Evolutionary conservation across 345 rosid genomes (phyloP).

Genomic region (Populus nigra): DNA sequence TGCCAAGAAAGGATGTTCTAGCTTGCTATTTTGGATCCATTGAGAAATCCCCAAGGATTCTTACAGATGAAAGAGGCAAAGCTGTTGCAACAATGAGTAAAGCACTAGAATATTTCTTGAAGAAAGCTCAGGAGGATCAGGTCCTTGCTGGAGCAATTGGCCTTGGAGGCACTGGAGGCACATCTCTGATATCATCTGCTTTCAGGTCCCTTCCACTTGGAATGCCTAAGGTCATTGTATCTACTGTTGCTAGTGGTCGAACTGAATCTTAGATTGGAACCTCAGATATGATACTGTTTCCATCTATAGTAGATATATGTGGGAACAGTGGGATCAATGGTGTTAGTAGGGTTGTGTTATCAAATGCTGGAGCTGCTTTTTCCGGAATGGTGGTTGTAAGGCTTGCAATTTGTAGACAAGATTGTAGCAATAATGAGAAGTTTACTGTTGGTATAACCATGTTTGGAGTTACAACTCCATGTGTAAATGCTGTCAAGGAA

Average conservation of each 20-base stretch:
- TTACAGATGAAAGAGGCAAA: slow-evolving; percentile 64
- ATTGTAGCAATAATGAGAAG: slow-evolving; percentile 16
- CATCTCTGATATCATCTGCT: slow-evolving; percentile 63
- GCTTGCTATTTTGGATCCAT: slow-evolving; percentile 37
- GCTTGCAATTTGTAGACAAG: slow-evolving; percentile 26
- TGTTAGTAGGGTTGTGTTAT: slow-evolving; percentile 70
- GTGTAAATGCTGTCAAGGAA: slow-evolving; percentile 67
- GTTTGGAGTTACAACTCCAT: slow-evolving; percentile 91
- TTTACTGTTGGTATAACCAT: slow-evolving; percentile 78
- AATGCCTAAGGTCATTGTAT: slow-evolving; percentile 72
- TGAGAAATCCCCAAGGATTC: slow-evolving; percentile 18
- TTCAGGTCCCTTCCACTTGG: slow-evolving; percentile 70
- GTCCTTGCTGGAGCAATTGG: slow-evolving; percentile 68
- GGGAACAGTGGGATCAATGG: slow-evolving; percentile 84
- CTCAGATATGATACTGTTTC: slow-evolving; percentile 70
- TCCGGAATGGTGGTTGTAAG: slow-evolving; percentile 80
- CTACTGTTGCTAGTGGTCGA: slow-evolving; percentile 84
- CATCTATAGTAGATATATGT: slow-evolving; percentile 82
- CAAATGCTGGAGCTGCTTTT: slow-evolving; percentile 85
- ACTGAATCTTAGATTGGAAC: slow-evolving; percentile 74
- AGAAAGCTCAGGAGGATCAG: slow-evolving; percentile 32
- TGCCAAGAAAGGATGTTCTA: slow-evolving; percentile 53
- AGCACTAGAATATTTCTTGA: slow-evolving; percentile 55
- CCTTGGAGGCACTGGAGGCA: slow-evolving; percentile 84
- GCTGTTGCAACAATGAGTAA: slow-evolving; percentile 68